Base-by-base conservation (phyloP, 441 rosid genomes). In the Adansonia gregorii region DNA sequence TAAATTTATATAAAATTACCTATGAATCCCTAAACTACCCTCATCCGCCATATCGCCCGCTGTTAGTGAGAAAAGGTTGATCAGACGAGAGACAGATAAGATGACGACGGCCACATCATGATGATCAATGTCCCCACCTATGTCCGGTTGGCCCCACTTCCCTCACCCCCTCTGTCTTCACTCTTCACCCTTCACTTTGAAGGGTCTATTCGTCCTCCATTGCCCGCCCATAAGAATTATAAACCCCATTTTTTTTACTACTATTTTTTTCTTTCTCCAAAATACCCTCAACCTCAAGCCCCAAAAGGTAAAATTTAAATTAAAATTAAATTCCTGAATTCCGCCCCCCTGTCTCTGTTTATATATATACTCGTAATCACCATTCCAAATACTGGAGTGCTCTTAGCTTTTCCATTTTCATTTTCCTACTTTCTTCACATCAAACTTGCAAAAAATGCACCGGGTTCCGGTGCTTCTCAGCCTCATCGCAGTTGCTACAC, bases 201-300 rank as follows among this genome's bases (percentile, higher is more conserved):
- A 79, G 81, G 80, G 72, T 81, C 90, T 79, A 73, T 72, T 94
- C 91, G 97, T 88, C 89, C 77, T 85, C 95, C 97, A 91, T 89
- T 87, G 81, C 86, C 87, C 90, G 85, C 81, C 64, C 74, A 22
- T n/a, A 49, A 4, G 77, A 63, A 68, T 19, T 22, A 12, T 24
- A 24, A 55, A 73, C 0, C 11, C 0, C 58, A 24, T 8, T 19
- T 27, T 69, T 46, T 15, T 12, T 6, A 2, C 48, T 59, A 22
- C 11, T 12, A 2, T 15, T 9, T 9, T 15, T n/a, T 8, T 39
- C 0, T 6, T 0, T 20, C n/a, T 14, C 20, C 7, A 20, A 46
- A 10, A 46, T 68, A 68, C 51, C 56, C 55, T 20, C 35, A 43
- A 4, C 56, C 55, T 20, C 35, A 43, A 4, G 35, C 54, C 72